Percentiles rank a stretch among this genome's conserved stretches.
Evolutionary conservation across 768 basidiomycete species (phyloP).

Genomic region (Kwoniella europaea): DNA sequence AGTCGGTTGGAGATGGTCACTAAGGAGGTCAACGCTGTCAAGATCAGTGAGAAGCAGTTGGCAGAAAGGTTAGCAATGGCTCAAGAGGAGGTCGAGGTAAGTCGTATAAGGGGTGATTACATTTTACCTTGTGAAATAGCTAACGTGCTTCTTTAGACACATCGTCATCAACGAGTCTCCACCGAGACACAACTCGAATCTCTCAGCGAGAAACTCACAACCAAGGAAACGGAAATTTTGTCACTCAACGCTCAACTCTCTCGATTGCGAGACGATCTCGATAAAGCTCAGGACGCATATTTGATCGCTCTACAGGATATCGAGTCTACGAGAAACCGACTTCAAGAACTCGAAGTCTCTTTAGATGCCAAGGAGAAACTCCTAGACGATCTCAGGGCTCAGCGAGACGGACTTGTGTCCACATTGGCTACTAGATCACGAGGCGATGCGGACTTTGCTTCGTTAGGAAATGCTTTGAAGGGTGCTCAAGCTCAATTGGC

Average conservation of each 20-base stretch:
- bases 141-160: constrained; percentile 3
- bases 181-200: constrained; percentile 4
- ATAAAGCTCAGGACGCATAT: neutral
- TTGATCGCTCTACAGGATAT: neutral
- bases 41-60: neutral
- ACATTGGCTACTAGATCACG: constrained; percentile 5
- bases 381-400: neutral
- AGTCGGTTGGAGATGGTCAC: neutral
- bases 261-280: constrained; percentile 5
- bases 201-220: neutral
- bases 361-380: constrained; percentile 13
- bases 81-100: constrained; percentile 8
- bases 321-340: neutral
- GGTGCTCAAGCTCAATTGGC: constrained; percentile 3
- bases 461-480: neutral
- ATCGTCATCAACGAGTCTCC: neutral
- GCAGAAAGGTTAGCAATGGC: neutral
- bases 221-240: neutral
- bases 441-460: constrained; percentile 9
- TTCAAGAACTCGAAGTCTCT: neutral
- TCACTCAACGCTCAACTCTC: neutral
- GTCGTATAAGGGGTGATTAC: neutral
- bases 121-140: neutral
- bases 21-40: constrained; percentile 2
- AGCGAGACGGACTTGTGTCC: constrained; percentile 3